These are phyloP conservation scores for Hyaloscypha bicolor DNA, from an alignment of 495 filamentous ascomycete species.

Conservation along the genomic window DNA sequence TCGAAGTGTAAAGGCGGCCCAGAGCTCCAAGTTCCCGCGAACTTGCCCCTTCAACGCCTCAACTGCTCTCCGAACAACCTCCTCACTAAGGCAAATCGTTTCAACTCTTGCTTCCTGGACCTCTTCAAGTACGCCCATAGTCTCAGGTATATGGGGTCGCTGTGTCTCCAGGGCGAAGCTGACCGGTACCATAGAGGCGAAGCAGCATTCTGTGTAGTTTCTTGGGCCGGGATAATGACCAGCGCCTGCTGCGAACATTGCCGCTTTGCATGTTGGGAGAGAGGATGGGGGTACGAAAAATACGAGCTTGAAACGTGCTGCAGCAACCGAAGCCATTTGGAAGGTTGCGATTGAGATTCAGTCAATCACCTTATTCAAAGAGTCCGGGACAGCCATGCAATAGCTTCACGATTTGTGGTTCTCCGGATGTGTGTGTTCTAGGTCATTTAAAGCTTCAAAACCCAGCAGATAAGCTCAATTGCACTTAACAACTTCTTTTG, in stretches of 20 bases:
- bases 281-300: conserved; percentile 57
- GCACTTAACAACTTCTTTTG: too few species aligned
- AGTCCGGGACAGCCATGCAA: too few species aligned
- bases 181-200: conserved; percentile 41
- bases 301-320: conserved; percentile 41
- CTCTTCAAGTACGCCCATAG: conserved; percentile 50
- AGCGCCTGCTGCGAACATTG: conserved; percentile 66
- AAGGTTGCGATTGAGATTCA: background rate
- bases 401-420: background rate
- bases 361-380: too few species aligned
- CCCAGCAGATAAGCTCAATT: too few species aligned
- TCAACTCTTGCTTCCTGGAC: conserved; percentile 56
- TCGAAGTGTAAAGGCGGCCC: too few species aligned
- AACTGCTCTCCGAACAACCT: conserved; percentile 48
- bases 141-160: conserved; percentile 64
- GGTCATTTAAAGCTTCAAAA: too few species aligned
- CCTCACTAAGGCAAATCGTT: conserved; percentile 50
- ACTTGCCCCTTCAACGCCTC: conserved; percentile 64
- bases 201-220: conserved; percentile 61
- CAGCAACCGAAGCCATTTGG: background rate
- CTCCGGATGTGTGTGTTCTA: background rate
- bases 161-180: conserved; percentile 35
- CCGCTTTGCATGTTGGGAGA: conserved; percentile 55
- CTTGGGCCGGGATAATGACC: conserved; percentile 58
- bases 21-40: too few species aligned